These are phyloP conservation scores for Starmerella etchellsii DNA, from an alignment of 805 yeast species.

Conservation along the genomic window DNA sequence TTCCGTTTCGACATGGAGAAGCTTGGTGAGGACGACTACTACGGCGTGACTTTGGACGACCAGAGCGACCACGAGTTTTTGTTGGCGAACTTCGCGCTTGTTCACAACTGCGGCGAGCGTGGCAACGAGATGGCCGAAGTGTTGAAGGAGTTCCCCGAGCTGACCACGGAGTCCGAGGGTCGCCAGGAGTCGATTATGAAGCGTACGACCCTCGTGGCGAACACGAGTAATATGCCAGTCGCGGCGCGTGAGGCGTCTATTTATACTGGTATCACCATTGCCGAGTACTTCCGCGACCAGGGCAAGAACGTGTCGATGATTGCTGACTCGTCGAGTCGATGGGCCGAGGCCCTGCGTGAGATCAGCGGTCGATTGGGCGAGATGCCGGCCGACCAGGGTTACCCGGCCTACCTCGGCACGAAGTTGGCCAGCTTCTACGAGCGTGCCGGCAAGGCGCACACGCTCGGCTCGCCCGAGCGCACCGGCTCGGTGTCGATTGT, in stretches of 20 bases:
- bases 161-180: constrained; percentile 80
- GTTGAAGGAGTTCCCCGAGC: constrained; percentile 97
- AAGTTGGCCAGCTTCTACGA: constrained; percentile 97
- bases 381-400: constrained; percentile 99
- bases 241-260: constrained; percentile 99
- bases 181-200: constrained; percentile 98
- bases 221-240: constrained; percentile 99
- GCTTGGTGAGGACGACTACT: constrained; percentile 29
- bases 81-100: constrained; percentile 27
- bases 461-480: constrained; percentile 94
- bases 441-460: constrained; percentile 95
- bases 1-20: constrained; percentile 27
- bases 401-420: constrained; percentile 99
- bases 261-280: constrained; percentile 96
- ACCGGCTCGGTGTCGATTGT: constrained; percentile 97
- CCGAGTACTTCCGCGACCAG: constrained; percentile 99
- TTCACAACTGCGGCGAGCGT: constrained; percentile 62
- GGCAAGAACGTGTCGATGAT: constrained; percentile 98
- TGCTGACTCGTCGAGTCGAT: constrained; percentile 98
- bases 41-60: constrained; percentile 33
- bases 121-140: constrained; percentile 99
- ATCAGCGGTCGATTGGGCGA: constrained; percentile 99
- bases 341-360: constrained; percentile 99
- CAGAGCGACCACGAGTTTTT: constrained; percentile 34
- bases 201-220: constrained; percentile 97